Base-by-base conservation (phyloP, 2,329 filamentous ascomycete species). In the Phoma sp. region DNA sequence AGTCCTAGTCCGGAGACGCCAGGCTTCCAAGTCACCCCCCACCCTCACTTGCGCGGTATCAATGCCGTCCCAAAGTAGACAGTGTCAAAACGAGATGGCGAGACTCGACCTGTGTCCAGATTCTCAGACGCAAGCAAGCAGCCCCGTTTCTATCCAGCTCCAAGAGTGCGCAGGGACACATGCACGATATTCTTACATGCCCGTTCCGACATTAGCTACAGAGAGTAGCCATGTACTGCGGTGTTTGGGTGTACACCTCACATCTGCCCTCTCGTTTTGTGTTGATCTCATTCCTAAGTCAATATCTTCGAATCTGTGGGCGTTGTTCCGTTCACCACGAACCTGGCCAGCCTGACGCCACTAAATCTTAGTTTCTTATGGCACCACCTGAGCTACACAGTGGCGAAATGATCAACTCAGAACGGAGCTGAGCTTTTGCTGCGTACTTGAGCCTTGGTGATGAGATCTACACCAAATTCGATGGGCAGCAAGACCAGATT, bases 301-400 rank as follows among this genome's bases (percentile, higher is more conserved):
- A 51, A 47, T 37, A 43, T 35, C 46, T 43, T 37, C 33, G 21
- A 47, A 15, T 51, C 39, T 31, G 19, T 29, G 19, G 15, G 31
- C 41, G 36, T 37, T 50, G 31, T 43, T 43, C 46, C 12, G 24
- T 51, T 45, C 52, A 44, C 41, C 51, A 45, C 36, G 40, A 40
- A 12, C 29, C 35, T 55, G 35, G 46, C 41, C 45, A 55, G 52
- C 31, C 41, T 27, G 8, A 22, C 24, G 52, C 52, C 43, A 51
- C 52, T 25, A 35, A n/a, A 38, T 8, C 9, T 41, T 21, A 29
- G 9, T 43, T 32, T 21, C 21, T 24, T 19, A 12, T 38, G 5
- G 15, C 24, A 31, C 17, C 22, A 21, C 19, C 24, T 17, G 19
- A 37, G 37, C 24, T 44, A 22, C 32, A 43, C 17, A 17, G 37